Evolutionary conservation across 495 filamentous ascomycete genomes (phyloP), one percentile per base, ranked within the genome.

Genomic region (Daldinia vernicosa): DNA sequence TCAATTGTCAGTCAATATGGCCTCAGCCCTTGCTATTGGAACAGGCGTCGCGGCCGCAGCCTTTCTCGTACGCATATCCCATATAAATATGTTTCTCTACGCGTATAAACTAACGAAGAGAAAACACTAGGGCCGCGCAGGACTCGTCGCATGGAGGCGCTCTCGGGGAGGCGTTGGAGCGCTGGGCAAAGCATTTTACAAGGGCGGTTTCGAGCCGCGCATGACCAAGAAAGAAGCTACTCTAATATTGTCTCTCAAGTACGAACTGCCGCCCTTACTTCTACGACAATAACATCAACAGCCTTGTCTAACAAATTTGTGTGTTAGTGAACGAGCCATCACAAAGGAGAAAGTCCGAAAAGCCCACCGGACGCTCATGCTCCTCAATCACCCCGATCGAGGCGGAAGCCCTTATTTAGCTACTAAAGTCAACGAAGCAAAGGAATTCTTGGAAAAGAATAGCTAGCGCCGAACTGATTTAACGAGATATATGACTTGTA

Each of bases 381-480:
- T 99, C 58, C 84, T 96, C 67, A 99, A 99, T 82, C 95, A 99
- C 81, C 95, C 95, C 32, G 95, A 99, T 81, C 92, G 95, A 69
- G 95, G 95, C 58, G 95, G 95, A 19, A 97, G 94, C 78, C 95
- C 95, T 32, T 99, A 98, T 79, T 79, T 99, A 61, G 95, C 95
- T 8, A 97, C 93, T 51, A 99, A 99, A 79, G 91, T 98, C 78
- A 98, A 98, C 80, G 95, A 98, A 80, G 95, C 95, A 43, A 98
- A 98, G 80, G 95, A 98, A 79, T 90, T 98, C 70, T 77, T 98
- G 74, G 95, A 98, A 79, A 98, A 97, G 83, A 84, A 60, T 32
- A 56, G 70, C 2, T 75, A 74, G 45, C 76, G 43, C 39, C 22
- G 6, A 24, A 6, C 50, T 8, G 7, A 53, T 53, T n/a, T 9